Percentiles rank a stretch among this genome's conserved stretches.
Conservation (phyloP, 352 stramenopile genomes). For the Phytophthora ohioensis region DNA sequence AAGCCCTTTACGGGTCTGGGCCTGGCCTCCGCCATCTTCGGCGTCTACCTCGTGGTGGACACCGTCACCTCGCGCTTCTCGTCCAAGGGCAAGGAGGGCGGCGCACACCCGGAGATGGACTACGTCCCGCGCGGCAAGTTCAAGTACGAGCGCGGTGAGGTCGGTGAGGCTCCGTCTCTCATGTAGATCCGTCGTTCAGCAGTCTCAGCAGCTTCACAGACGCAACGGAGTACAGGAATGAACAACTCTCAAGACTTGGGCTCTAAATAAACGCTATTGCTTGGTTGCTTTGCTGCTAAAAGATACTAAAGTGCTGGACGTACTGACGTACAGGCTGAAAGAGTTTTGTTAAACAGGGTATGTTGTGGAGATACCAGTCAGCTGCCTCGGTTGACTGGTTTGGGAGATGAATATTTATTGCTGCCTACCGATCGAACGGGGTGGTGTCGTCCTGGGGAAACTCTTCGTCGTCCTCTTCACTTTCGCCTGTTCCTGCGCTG, state of each 20-base stretch:
- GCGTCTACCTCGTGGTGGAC: slow-evolving; percentile 82
- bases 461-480: slow-evolving; percentile 42
- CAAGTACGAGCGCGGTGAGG: slow-evolving; percentile 63
- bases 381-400: slow-evolving; percentile 25
- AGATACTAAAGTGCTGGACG: slow-evolving; percentile 11
- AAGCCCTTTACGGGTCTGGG: slow-evolving; percentile 87
- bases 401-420: background rate
- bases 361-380: slow-evolving; percentile 12
- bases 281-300: slow-evolving; percentile 19
- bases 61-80: slow-evolving; percentile 55
- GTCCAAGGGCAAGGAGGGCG: slow-evolving; percentile 41
- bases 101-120: slow-evolving; percentile 42
- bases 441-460: slow-evolving; percentile 40
- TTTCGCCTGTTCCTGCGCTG: slow-evolving; percentile 38
- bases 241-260: slow-evolving; percentile 14
- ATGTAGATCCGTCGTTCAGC: slow-evolving; percentile 18
- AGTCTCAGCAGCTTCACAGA: slow-evolving; percentile 9
- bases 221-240: background rate
- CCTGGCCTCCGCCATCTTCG: slow-evolving; percentile 80
- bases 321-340: slow-evolving; percentile 11
- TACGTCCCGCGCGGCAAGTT: slow-evolving; percentile 56
- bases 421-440: slow-evolving; percentile 31
- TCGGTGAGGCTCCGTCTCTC: slow-evolving; percentile 67
- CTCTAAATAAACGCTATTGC: slow-evolving; percentile 42
- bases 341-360: slow-evolving; percentile 21